Percentiles rank a stretch among this genome's conserved stretches.
Evolutionary conservation across 2,329 filamentous ascomycete species (phyloP).

Genomic region (Alternaria infectoria): DNA sequence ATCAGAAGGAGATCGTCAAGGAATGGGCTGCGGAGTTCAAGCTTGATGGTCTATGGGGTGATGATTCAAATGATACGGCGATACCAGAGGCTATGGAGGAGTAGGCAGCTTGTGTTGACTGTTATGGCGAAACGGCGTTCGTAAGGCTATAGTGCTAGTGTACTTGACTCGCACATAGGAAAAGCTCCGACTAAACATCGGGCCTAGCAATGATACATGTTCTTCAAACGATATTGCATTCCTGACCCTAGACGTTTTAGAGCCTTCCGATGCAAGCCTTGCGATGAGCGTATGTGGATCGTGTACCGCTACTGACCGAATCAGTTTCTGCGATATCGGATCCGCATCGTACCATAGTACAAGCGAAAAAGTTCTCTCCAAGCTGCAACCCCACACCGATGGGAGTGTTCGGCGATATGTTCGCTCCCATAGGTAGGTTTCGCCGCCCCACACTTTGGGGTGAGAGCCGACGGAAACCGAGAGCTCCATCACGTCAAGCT

Average conservation of each 20-base stretch:
- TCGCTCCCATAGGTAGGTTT: slow-evolving; percentile 12
- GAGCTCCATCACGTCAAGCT: slow-evolving; percentile 22
- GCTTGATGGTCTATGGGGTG: slow-evolving; percentile 89
- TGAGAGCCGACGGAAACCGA: slow-evolving; percentile 27
- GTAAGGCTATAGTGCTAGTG: neutral
- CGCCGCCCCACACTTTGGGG: slow-evolving; percentile 29
- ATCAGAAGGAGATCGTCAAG: slow-evolving; percentile 83
- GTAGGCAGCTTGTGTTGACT: slow-evolving; percentile 15
- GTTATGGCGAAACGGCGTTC: slow-evolving; percentile 18
- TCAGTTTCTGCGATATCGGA: slow-evolving; percentile 30
- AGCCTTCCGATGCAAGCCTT: slow-evolving; percentile 9
- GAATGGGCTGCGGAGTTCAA: slow-evolving; percentile 96
- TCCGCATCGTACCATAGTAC: slow-evolving; percentile 24
- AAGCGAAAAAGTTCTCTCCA: slow-evolving; percentile 6
- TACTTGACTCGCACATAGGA: slow-evolving; percentile 6
- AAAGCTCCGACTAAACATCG: slow-evolving; percentile 14
- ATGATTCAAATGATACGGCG: slow-evolving; percentile 54
- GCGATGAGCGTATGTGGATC: slow-evolving; percentile 2
- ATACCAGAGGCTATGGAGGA: slow-evolving; percentile 47
- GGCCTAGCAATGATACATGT: slow-evolving; percentile 18
- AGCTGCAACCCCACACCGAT: slow-evolving; percentile 8
- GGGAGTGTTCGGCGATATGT: slow-evolving; percentile 9
- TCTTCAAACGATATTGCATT: neutral
- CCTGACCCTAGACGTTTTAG: neutral
- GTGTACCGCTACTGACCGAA: slow-evolving; percentile 28